Evolutionary conservation across 768 basidiomycete species (phyloP), one percentile per base, ranked within the genome.

Genomic region (Auriculariales sp.): DNA sequence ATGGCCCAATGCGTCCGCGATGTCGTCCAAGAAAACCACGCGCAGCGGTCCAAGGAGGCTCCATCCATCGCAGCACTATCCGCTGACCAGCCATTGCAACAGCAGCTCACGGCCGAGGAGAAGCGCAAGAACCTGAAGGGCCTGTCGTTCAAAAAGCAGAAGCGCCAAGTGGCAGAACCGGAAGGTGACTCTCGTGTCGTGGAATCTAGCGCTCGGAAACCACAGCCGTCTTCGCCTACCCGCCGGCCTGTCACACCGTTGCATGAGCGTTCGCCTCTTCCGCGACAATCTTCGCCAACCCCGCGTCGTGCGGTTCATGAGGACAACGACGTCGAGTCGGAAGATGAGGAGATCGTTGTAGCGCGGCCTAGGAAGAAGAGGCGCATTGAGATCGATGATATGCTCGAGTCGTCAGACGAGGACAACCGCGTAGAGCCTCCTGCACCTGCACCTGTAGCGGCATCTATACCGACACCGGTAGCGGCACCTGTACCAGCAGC

Each of bases 1-100:
- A 73, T 85, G 12, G 73, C 68, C 7, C 59, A 65, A 24, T 75
- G 75, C 32, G 54, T 88, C 46, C 66, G 73, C 52, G 66, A 68
- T 54, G 53, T 83, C 33, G 72, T 79, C 42, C 60, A 59, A 12
- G 76, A 78, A 55, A 10, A 44, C 17, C 39, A 71, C 62, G 61
- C 63, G 56, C 69, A 66, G 57, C 58, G 50, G 42, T 49, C 54
- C 36, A 56, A 61, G 48, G 58, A 51, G 48, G 17, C 39, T 24
- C 4, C 25, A 3, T n/a, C 29, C 14, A n/a, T 33, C 22, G 24
- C 36, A 7, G 27, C 15, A 7, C 10, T 19, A 7, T 9, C 28
- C 22, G 49, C 24, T 15, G 46, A n/a, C 11, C 12, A 2, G 4
- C 44, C 25, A 15, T 42, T 12, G 3, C n/a, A 29, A 30, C 36